These are phyloP conservation scores for Dittrichia graveolens DNA, from an alignment of 129 eudicot genomes.

Conservation along the genomic window DNA sequence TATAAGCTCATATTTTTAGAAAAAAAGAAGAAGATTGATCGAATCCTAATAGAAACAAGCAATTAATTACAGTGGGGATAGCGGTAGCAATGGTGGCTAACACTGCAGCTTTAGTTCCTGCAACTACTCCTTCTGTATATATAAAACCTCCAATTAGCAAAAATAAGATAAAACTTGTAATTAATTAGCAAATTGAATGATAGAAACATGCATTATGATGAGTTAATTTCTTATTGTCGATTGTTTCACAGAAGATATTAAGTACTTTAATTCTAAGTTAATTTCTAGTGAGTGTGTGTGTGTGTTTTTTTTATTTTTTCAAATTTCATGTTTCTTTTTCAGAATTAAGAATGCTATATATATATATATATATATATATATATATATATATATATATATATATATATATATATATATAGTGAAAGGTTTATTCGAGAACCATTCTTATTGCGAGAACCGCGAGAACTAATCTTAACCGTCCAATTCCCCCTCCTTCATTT, in stretches of 20 bases:
- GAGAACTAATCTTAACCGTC: too few species aligned
- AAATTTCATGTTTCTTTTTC: too few species aligned
- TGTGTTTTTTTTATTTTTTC: neutral
- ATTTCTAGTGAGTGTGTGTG: neutral
- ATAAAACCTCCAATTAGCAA: slow-evolving; percentile 6
- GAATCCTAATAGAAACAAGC: neutral
- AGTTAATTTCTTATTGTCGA: slow-evolving; percentile 18
- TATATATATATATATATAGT: too few species aligned
- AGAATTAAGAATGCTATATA: too few species aligned
- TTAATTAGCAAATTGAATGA: neutral
- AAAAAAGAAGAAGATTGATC: neutral
- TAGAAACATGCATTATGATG: neutral
- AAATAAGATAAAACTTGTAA: neutral
- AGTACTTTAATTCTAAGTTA: too few species aligned
- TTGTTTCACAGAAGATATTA: slow-evolving; percentile 19
- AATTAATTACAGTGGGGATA: slow-evolving; percentile 68
- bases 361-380: too few species aligned
- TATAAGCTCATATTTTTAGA: too few species aligned
- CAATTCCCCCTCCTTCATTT: too few species aligned
- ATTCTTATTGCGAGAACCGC: too few species aligned
- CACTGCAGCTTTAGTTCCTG: slow-evolving; percentile 93
- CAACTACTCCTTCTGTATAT: slow-evolving; percentile 76
- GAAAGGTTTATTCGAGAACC: too few species aligned
- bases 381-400: too few species aligned
- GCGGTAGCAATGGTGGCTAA: slow-evolving; percentile 88